Percentiles rank a stretch among this genome's conserved stretches.
Conservation (phyloP, 1,284 basidiomycete genomes). For the Hemileia vastatrix region DNA sequence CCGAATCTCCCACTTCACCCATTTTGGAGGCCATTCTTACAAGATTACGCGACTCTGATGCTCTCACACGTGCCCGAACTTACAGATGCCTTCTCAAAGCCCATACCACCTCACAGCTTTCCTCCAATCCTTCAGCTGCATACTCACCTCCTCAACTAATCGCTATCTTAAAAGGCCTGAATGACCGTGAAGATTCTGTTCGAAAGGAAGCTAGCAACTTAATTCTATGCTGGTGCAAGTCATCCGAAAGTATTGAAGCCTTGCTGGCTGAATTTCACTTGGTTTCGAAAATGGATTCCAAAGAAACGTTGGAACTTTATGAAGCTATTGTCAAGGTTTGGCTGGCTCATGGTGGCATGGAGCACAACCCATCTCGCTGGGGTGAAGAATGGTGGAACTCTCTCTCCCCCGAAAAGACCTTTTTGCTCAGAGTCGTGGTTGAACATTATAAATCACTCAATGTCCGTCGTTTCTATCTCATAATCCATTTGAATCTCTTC, state of each 20-base stretch:
- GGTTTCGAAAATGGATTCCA: conserved; percentile 8
- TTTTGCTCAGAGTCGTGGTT: conserved; percentile 74
- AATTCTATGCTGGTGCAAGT: conserved; percentile 56
- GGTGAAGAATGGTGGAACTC: conserved; percentile 65
- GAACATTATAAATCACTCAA: conserved; percentile 63
- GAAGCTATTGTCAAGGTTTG: conserved; percentile 27
- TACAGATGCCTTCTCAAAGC: conserved; percentile 57
- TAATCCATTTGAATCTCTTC: background rate
- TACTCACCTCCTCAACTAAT: conserved; percentile 47
- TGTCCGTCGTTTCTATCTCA: conserved; percentile 30
- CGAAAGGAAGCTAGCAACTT: conserved; percentile 67
- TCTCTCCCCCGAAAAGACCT: conserved; percentile 69
- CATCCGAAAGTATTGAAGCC: conserved; percentile 9
- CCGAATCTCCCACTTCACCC: conserved; percentile 53
- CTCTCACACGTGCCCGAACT: conserved; percentile 67
- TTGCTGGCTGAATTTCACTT: conserved; percentile 13
- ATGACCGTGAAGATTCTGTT: conserved; percentile 76
- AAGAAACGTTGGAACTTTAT: conserved; percentile 9
- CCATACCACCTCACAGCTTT: conserved; percentile 55
- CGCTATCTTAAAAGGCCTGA: conserved; percentile 68
- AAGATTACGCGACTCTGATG: conserved; percentile 76
- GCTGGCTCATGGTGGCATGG: conserved; percentile 59
- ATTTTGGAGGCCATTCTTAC: conserved; percentile 60
- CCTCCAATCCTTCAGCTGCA: conserved; percentile 53
- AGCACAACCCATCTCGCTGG: conserved; percentile 62